phyloP scores from a whole-genome alignment of 1,139 yeast genomes.

The Saccharomycopsis hybrid region DNA sequence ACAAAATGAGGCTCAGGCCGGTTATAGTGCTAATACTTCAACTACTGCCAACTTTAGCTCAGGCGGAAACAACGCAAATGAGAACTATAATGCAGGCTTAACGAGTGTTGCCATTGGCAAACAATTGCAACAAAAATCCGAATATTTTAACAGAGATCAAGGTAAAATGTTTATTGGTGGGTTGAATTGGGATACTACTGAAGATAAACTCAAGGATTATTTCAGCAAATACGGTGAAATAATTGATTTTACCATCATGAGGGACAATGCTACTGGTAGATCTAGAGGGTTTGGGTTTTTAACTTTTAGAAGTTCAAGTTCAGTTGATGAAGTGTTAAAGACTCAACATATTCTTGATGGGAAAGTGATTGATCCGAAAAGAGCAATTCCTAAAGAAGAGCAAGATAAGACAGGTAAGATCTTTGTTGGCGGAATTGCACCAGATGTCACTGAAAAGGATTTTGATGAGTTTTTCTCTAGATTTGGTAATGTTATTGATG shows the following conservation, averaged over 20 bases:
- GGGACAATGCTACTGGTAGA: slow-evolving; percentile 82
- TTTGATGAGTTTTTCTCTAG: slow-evolving; percentile 83
- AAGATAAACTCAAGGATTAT: slow-evolving; percentile 72
- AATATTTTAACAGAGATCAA: slow-evolving; percentile 35
- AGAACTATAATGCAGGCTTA: slow-evolving; percentile 15
- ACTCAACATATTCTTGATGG: slow-evolving; percentile 92
- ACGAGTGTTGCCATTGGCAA: slow-evolving; percentile 20
- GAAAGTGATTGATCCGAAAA: slow-evolving; percentile 93
- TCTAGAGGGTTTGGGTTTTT: slow-evolving; percentile 96
- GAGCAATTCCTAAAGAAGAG: slow-evolving; percentile 97
- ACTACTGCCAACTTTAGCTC: too few species aligned
- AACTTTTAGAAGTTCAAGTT: slow-evolving; percentile 73
- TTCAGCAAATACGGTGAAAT: slow-evolving; percentile 90
- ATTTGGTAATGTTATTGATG: slow-evolving; percentile 92
- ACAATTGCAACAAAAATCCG: slow-evolving; percentile 18
- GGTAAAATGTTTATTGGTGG: slow-evolving; percentile 99
- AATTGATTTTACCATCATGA: slow-evolving; percentile 87
- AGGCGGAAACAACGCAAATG: too few species aligned
- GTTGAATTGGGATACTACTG: slow-evolving; percentile 96
- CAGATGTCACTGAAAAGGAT: slow-evolving; percentile 89
- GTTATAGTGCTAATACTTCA: too few species aligned
- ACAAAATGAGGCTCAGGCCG: background rate
- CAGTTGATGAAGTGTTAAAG: slow-evolving; percentile 83
- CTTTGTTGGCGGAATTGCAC: slow-evolving; percentile 96
- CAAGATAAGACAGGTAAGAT: slow-evolving; percentile 97